phyloP scores from a whole-genome alignment of 208 protist species.

The Trypanosoma rangeli region DNA sequence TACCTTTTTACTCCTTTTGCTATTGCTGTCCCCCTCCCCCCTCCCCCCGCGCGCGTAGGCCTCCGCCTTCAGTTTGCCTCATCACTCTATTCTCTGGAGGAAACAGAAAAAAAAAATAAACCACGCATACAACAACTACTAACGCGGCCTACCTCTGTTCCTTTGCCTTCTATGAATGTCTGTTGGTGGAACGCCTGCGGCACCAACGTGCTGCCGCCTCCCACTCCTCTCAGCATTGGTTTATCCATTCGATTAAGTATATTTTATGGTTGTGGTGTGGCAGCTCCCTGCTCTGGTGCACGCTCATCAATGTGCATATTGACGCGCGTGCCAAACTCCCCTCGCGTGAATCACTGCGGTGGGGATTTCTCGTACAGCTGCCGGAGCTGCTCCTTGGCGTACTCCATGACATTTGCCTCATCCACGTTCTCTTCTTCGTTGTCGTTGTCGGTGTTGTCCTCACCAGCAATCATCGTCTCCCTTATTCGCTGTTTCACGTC shows the following conservation, averaged over 20 bases:
- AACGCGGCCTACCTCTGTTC: not conserved
- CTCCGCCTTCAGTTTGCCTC: too few species aligned
- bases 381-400: constrained; percentile 54
- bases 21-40: not conserved
- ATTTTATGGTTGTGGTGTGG: not conserved
- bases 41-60: not conserved
- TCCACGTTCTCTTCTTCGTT: constrained; percentile 8
- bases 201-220: not conserved
- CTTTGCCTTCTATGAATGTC: constrained; percentile 18
- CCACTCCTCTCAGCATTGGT: not conserved
- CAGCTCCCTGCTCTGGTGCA: too few species aligned
- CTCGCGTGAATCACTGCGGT: constrained; percentile 15
- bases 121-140: not conserved
- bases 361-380: constrained; percentile 39
- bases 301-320: not conserved
- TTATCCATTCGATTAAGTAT: not conserved
- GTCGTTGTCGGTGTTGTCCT: not conserved
- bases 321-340: not conserved
- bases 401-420: constrained; percentile 33
- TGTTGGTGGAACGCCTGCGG: not conserved
- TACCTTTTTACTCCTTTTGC: not conserved
- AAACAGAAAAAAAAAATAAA: constrained; percentile 10
- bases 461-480: constrained; percentile 21
- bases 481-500: constrained; percentile 38
- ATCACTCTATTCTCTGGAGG: not conserved